These are phyloP conservation scores for Botrytis fabae DNA, from an alignment of 2,329 filamentous ascomycete genomes.

Conservation along the genomic window DNA sequence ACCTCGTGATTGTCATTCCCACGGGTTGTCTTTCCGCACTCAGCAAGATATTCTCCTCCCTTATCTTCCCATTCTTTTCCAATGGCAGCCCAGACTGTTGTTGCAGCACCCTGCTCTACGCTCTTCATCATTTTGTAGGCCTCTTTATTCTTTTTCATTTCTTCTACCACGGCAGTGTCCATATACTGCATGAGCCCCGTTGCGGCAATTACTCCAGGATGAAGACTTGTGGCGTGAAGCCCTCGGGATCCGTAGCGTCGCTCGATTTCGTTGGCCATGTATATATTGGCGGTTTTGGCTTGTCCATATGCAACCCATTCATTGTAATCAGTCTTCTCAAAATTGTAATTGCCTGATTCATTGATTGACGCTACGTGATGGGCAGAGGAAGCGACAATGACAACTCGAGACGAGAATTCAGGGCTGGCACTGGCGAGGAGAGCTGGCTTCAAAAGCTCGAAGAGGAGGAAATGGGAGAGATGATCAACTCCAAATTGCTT, in stretches of 20 bases:
- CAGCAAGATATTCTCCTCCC: constrained; percentile 49
- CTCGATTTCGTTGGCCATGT: constrained; percentile 49
- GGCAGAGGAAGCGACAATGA: constrained; percentile 47
- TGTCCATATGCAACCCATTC: constrained; percentile 45
- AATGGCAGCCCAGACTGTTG: constrained; percentile 45
- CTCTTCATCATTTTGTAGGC: constrained; percentile 33
- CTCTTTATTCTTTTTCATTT: background rate
- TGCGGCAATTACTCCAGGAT: constrained; percentile 43
- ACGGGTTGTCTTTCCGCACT: constrained; percentile 41
- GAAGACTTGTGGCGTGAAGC: constrained; percentile 45
- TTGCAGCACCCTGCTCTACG: constrained; percentile 43
- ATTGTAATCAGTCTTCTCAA: constrained; percentile 41
- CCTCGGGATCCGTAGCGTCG: constrained; percentile 45
- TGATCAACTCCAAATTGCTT: constrained; percentile 54
- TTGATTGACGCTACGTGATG: constrained; percentile 48
- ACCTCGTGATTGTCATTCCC: constrained; percentile 34
- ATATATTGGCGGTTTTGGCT: constrained; percentile 49
- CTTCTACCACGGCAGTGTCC: background rate
- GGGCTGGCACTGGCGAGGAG: constrained; percentile 45
- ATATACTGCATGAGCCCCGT: constrained; percentile 37
- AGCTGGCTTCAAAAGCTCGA: constrained; percentile 48
- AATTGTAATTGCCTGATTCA: constrained; percentile 34
- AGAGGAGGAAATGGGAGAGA: constrained; percentile 55
- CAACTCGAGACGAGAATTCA: constrained; percentile 48
- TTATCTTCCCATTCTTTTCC: constrained; percentile 41